Percentiles rank a stretch among this genome's conserved stretches.
Evolutionary conservation across 2,329 filamentous ascomycete genomes (phyloP).

Genomic region (Verticillium klebahnii): DNA sequence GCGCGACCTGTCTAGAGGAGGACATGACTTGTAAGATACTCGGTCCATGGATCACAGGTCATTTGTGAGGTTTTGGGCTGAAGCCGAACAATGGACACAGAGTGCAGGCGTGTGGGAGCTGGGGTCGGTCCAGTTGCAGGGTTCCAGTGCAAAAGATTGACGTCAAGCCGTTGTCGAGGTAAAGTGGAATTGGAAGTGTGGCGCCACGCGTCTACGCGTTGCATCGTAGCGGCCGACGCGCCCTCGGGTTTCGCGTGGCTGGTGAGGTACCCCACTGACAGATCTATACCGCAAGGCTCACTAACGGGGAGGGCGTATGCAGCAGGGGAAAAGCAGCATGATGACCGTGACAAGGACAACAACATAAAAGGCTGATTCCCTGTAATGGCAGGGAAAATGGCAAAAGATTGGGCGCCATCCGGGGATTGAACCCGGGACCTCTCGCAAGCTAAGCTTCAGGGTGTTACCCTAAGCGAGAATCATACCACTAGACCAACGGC

Average conservation of each 20-base stretch:
- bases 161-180: not conserved
- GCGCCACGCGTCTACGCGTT: conserved; percentile 1
- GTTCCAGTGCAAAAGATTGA: not conserved
- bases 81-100: not conserved
- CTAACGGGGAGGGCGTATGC: no score
- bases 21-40: conserved; percentile 4
- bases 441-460: conserved; percentile 33
- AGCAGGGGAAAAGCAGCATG: no score
- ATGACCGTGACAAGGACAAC: no score
- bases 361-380: no score
- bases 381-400: not conserved
- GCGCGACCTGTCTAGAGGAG: conserved; percentile 8
- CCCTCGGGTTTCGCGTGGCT: not conserved
- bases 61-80: not conserved
- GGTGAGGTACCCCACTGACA: no score
- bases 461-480: conserved; percentile 62
- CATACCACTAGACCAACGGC: conserved; percentile 60
- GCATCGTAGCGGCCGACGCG: not conserved
- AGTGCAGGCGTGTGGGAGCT: not conserved
- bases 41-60: conserved; percentile 6
- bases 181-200: conserved; percentile 1
- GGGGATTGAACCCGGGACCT: conserved; percentile 43
- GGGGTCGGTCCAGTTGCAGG: not conserved
- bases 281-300: no score
- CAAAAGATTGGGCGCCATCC: conserved; percentile 15